These are phyloP conservation scores for Colletotrichum scovillei DNA, from an alignment of 2,329 filamentous ascomycete genomes.

Conservation along the genomic window DNA sequence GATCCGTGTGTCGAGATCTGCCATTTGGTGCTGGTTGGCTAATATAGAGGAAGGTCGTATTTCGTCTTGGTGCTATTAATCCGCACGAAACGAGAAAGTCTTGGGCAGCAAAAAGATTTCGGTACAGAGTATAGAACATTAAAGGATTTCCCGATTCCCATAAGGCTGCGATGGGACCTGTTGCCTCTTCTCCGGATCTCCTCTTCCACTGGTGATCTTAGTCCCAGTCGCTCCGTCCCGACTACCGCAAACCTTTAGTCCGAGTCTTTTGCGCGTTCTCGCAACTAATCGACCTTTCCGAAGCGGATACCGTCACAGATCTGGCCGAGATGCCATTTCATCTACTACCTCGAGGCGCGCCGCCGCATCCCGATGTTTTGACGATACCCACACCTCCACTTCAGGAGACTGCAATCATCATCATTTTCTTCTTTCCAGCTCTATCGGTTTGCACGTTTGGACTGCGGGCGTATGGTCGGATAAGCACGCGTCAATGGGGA, in stretches of 20 bases:
- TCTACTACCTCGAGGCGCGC: neutral
- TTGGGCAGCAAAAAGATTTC: neutral
- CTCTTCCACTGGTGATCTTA: neutral
- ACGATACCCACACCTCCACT: conserved; percentile 46
- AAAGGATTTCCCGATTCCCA: neutral
- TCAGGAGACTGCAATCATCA: conserved; percentile 42
- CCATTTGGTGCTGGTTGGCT: neutral
- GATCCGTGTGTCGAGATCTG: neutral
- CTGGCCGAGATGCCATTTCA: neutral
- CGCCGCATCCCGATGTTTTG: conserved; percentile 39
- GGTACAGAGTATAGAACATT: neutral
- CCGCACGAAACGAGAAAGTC: neutral
- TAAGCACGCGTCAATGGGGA: conserved; percentile 42
- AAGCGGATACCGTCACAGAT: neutral
- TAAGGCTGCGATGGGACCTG: neutral
- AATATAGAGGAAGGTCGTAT: neutral
- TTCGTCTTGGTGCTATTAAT: neutral
- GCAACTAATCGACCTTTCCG: neutral
- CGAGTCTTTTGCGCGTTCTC: neutral
- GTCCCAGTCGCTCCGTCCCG: neutral
- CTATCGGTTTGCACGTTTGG: conserved; percentile 42
- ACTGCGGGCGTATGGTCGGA: conserved; percentile 38
- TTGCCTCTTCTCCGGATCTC: neutral
- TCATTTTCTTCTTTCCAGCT: conserved; percentile 46
- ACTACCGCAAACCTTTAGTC: neutral